Base-by-base conservation (phyloP, 2,329 filamentous ascomycete genomes). In the Trichoderma afroharzianum region DNA sequence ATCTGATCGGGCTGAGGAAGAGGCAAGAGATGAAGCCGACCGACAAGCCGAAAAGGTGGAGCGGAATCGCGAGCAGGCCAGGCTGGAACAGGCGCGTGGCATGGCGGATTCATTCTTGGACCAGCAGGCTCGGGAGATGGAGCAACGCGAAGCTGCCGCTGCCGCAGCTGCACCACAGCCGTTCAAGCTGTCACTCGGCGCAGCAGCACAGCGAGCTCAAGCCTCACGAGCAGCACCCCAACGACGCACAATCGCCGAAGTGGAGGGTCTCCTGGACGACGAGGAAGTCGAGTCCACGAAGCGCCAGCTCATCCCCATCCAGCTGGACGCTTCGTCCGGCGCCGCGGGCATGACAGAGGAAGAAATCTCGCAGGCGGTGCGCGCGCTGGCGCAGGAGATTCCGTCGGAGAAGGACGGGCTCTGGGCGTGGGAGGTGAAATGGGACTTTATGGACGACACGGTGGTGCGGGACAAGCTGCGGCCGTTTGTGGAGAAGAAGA, bases 401-500 rank as follows among this genome's bases (percentile, higher is more conserved):
- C 96, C 96, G 0, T 92, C 90, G 15, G 92, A 96, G 78, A 93
- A 92, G 80, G 90, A 92, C 3, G 94, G 93, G 0, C 86, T 99
- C 4, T 99, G 95, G 93, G 88, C 87, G n/a, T 98, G 94, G 93
- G 85, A 92, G 21, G 90, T 99, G 80, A 93, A 95, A 77, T 99
- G 96, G 96, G 92, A 97, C 66, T 93, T 91, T 81, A 87, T 99
- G 79, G 93, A 97, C 79, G 92, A 96, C 73, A 86, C 87, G 18
- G 88, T 96, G 55, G 89, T 98, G 72, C 88, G 90, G 73, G 93
- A 97, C 74, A 95, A 98, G 80, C 89, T 99, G 76, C 90, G 93
- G 78, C 95, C 95, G 33, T 99, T 98, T 83, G 93, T 98, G 71
- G 94, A 97, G 85, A 97, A 97, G 88, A 99, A 98, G 87, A 93